phyloP scores from a whole-genome alignment of 2,329 filamentous ascomycete genomes.

The Hypoxylon sp. region DNA sequence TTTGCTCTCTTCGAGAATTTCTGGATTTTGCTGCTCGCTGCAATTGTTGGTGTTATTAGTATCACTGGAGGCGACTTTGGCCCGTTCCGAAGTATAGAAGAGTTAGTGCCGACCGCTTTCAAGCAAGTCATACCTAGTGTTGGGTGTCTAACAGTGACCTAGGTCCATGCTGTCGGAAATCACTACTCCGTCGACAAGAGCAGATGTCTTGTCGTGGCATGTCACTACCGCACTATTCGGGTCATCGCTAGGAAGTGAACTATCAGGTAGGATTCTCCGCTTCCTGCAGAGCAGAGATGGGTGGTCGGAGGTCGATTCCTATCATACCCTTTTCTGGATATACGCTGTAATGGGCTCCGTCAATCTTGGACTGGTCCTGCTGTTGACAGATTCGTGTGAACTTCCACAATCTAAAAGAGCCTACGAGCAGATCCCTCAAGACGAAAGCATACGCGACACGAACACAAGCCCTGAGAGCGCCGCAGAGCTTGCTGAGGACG shows the following conservation, averaged over 20 bases:
- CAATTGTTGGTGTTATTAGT: conserved; percentile 71
- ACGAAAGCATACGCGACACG: conserved; percentile 19
- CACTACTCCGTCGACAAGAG: conserved; percentile 64
- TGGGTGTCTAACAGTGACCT: conserved; percentile 17
- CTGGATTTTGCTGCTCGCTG: conserved; percentile 69
- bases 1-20: conserved; percentile 69
- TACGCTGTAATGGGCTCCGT: conserved; percentile 67
- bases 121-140: not conserved
- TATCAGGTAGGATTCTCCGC: conserved; percentile 64
- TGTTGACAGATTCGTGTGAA: conserved; percentile 66
- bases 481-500: conserved; percentile 12
- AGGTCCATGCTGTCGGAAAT: conserved; percentile 70
- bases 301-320: conserved; percentile 64
- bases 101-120: conserved; percentile 51
- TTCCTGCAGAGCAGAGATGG: conserved; percentile 58
- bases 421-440: conserved; percentile 43
- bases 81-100: conserved; percentile 75
- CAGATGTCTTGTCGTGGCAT: conserved; percentile 77
- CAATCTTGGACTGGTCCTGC: conserved; percentile 61
- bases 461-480: not conserved
- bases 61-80: conserved; percentile 75
- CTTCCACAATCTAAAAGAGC: conserved; percentile 50
- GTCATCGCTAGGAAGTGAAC: conserved; percentile 65
- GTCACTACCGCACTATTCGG: conserved; percentile 69
- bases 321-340: conserved; percentile 70